Percentiles rank a stretch among this genome's conserved stretches.
phyloP scores from a whole-genome alignment of 2,329 filamentous ascomycete genomes.

The Trichoderma sp. region DNA sequence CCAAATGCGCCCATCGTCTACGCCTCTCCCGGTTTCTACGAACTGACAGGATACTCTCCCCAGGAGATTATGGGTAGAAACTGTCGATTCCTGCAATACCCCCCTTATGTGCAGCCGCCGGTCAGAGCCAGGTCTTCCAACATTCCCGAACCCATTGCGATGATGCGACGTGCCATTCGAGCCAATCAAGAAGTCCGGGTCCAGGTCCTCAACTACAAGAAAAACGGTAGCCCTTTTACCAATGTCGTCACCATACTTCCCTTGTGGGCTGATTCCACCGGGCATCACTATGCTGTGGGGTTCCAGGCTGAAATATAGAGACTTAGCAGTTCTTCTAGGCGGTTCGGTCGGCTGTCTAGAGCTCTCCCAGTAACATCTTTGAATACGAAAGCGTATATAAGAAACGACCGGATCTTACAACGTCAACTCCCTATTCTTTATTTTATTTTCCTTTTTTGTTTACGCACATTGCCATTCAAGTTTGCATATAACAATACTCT shows the following conservation, averaged over 20 bases:
- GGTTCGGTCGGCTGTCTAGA: no score
- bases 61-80: constrained; percentile 75
- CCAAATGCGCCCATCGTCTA: constrained; percentile 80
- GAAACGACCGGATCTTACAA: neutral
- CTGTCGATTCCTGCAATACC: constrained; percentile 79
- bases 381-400: neutral
- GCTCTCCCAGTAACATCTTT: neutral
- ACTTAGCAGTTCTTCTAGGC: no score
- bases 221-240: constrained; percentile 74
- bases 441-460: neutral
- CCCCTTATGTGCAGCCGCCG: constrained; percentile 47
- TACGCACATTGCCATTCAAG: neutral
- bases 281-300: constrained; percentile 72
- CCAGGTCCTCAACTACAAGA: constrained; percentile 72
- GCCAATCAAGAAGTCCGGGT: constrained; percentile 46
- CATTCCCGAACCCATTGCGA: constrained; percentile 51
- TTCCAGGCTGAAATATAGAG: constrained; percentile 66
- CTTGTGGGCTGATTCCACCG: constrained; percentile 62
- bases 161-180: constrained; percentile 46
- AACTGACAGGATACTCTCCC: constrained; percentile 73
- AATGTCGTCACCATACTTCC: constrained; percentile 86
- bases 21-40: constrained; percentile 74
- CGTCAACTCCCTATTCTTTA: neutral
- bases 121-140: neutral
- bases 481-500: neutral